These are phyloP conservation scores for Saccharomycopsis sp. DNA, from an alignment of 805 yeast genomes.

Conservation along the genomic window DNA sequence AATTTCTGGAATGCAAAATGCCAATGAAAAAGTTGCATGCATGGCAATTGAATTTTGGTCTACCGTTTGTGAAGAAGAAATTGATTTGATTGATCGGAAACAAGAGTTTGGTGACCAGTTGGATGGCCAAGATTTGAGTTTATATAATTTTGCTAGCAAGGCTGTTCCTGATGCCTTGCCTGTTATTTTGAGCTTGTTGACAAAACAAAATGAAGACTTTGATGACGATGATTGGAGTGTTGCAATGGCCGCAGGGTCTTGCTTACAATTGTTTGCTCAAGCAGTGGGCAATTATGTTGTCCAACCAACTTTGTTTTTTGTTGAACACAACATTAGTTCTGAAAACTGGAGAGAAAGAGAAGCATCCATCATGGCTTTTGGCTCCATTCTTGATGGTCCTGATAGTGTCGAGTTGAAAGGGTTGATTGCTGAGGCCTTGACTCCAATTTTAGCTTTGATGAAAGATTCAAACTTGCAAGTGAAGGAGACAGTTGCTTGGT, in stretches of 20 bases:
- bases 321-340: constrained; percentile 57
- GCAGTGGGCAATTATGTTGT: constrained; percentile 81
- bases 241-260: constrained; percentile 98
- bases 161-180: constrained; percentile 86
- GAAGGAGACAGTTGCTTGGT: constrained; percentile 97
- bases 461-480: constrained; percentile 74
- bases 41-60: constrained; percentile 99
- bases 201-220: constrained; percentile 85
- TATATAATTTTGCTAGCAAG: constrained; percentile 74
- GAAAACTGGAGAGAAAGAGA: constrained; percentile 80
- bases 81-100: constrained; percentile 63
- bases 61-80: constrained; percentile 97
- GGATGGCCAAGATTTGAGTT: constrained; percentile 36
- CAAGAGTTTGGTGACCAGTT: constrained; percentile 47
- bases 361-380: constrained; percentile 99
- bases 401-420: constrained; percentile 57
- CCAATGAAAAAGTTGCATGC: constrained; percentile 80
- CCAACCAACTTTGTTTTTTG: constrained; percentile 76
- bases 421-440: constrained; percentile 73
- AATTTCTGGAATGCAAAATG: constrained; percentile 81
- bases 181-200: constrained; percentile 66
- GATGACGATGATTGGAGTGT: constrained; percentile 97
- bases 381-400: constrained; percentile 93
- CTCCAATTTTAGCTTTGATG: constrained; percentile 67
- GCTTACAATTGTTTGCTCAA: constrained; percentile 88